phyloP scores from a whole-genome alignment of 2,329 filamentous ascomycete genomes.

The Neofusicoccum laricinum region DNA sequence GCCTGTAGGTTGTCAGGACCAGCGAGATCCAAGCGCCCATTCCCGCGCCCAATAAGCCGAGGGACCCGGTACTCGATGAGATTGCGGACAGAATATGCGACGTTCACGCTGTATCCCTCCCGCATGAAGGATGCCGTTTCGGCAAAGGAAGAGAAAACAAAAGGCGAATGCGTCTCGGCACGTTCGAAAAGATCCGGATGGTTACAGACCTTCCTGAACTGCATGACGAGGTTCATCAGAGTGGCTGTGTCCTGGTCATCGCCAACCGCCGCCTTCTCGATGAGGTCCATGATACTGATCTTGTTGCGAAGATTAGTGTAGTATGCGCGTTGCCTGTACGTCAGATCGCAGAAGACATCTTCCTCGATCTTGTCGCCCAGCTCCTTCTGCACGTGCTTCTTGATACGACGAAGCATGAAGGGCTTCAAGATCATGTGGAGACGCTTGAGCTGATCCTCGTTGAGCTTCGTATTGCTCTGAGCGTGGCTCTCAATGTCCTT shows the following conservation, averaged over 20 bases:
- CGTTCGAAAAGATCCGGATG: slow-evolving; percentile 96
- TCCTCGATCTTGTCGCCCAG: slow-evolving; percentile 97
- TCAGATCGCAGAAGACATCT: slow-evolving; percentile 94
- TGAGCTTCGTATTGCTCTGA: slow-evolving; percentile 98
- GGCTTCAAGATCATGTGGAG: slow-evolving; percentile 99
- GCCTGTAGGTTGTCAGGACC: slow-evolving; percentile 70
- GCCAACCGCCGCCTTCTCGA: slow-evolving; percentile 92
- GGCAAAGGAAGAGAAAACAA: slow-evolving; percentile 81
- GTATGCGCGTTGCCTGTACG: slow-evolving; percentile 90
- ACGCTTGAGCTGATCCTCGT: slow-evolving; percentile 94
- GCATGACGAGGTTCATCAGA: slow-evolving; percentile 99
- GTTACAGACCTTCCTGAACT: slow-evolving; percentile 99
- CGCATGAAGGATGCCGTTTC: slow-evolving; percentile 94
- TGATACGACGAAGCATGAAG: slow-evolving; percentile 98
- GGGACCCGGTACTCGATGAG: slow-evolving; percentile 82
- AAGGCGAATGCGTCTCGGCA: slow-evolving; percentile 83
- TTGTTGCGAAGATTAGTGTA: slow-evolving; percentile 92
- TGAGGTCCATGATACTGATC: slow-evolving; percentile 97
- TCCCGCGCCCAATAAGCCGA: slow-evolving; percentile 75
- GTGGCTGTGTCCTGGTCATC: slow-evolving; percentile 94
- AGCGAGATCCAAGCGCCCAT: slow-evolving; percentile 71
- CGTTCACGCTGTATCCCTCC: slow-evolving; percentile 74
- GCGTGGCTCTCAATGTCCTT: slow-evolving; percentile 98
- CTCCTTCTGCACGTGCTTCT: slow-evolving; percentile 99
- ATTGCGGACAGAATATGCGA: slow-evolving; percentile 85